Conservation (phyloP, 345 rosid genomes). For the Psidium guajava region DNA sequence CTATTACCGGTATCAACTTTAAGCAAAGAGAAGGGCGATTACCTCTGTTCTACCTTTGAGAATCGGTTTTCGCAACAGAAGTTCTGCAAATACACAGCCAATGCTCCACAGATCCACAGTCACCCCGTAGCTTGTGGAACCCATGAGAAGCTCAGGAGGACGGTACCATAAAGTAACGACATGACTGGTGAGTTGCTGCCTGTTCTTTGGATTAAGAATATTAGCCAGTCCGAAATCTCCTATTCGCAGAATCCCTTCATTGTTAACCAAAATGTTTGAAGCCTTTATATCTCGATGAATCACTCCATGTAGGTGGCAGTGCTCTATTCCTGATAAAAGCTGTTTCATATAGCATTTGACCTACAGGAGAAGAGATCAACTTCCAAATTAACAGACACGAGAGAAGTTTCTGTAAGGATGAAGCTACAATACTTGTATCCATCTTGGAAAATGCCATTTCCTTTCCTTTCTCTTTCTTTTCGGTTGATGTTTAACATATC, state of each 20-base stretch:
- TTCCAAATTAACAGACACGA: background rate
- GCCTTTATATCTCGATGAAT: conserved; percentile 35
- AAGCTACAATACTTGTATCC: background rate
- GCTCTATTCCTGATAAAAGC: conserved; percentile 24
- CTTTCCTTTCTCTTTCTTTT: background rate
- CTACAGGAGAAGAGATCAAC: conserved; percentile 5
- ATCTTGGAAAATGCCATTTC: background rate
- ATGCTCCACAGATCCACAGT: conserved; percentile 35
- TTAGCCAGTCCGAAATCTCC: conserved; percentile 37
- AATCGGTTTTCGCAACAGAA: conserved; percentile 23
- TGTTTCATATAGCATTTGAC: conserved; percentile 32
- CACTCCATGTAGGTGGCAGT: conserved; percentile 28
- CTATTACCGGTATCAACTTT: background rate
- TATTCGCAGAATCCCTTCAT: conserved; percentile 24
- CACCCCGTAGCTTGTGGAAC: conserved; percentile 10
- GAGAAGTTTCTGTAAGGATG: background rate
- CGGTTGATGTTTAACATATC: background rate
- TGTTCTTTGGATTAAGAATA: conserved; percentile 5
- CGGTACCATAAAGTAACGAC: conserved; percentile 44
- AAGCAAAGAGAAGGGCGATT: background rate
- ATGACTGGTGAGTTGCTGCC: conserved; percentile 25
- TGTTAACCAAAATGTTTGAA: conserved; percentile 13
- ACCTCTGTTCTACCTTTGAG: conserved; percentile 44
- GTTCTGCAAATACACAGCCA: conserved; percentile 36
- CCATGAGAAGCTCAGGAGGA: conserved; percentile 42